Evolutionary conservation across 73 alveolate species (phyloP), one percentile per base, ranked within the genome.

Genomic region (Paramecium tetraurelia): DNA sequence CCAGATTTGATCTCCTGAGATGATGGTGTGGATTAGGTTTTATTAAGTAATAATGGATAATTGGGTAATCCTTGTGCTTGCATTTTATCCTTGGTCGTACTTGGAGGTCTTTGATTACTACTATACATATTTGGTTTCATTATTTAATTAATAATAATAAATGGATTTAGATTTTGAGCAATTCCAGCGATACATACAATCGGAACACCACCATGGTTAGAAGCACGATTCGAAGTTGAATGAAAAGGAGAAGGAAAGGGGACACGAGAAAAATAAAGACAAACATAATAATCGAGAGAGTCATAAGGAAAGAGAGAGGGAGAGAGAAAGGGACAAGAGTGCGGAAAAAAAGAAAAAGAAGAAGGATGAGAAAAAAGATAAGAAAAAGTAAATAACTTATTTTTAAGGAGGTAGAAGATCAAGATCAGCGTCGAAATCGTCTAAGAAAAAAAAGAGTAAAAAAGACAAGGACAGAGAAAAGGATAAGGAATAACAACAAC

Each of bases 111-210:
- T 63, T 63, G 24, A 31, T n/a, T 63, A 27, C 10, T 31, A 63
- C 21, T 33, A 63, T 63, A 31, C 50, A 63, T 9, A 63, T 63
- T 63, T 63, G 9, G 48, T 63, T 41, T 63, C 84, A 63, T 63
- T 72, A 72, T 36, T 72, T 72, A 72, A 72, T 72, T 72, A 35
- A 36, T 72, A 36, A 36, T 72, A 36, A 10, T 33, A 72, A 72
- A 29, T 53, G 69, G 69, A 53, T 72, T 72, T 72, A 72, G 86
- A 72, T 72, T 72, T 72, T 40, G 86, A 72, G 86, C 38, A 33
- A 36, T 72, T 36, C 46, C 7, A 72, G 21, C 22, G 59, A 72
- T 40, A 36, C 22, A 72, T 72, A 5, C 33, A 53, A 53, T 53
- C 18, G 21, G 86, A 38, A 4, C 59, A 33, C 10, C 33, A 35